These are phyloP conservation scores for Atractiella rhizophila DNA, from an alignment of 768 basidiomycete species.

Conservation along the genomic window DNA sequence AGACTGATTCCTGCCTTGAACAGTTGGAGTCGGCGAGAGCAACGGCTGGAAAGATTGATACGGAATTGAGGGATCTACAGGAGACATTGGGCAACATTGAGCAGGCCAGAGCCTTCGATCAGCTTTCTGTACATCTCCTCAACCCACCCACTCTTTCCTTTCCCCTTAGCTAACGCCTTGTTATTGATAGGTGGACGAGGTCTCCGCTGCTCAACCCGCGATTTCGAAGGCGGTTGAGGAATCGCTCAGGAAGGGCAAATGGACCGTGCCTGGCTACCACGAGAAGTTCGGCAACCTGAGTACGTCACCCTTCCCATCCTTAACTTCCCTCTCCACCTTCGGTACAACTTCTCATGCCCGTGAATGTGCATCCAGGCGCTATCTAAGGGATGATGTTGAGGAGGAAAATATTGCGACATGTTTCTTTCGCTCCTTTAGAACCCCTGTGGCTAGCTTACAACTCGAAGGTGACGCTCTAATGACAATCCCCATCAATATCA, in stretches of 20 bases:
- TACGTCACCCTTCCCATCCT: too few species aligned
- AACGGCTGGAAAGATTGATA: constrained; percentile 67
- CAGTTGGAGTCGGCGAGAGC: constrained; percentile 72
- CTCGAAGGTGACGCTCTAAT: too few species aligned
- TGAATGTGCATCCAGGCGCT: too few species aligned
- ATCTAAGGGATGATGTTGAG: too few species aligned
- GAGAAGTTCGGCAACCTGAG: constrained; percentile 14
- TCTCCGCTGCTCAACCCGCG: constrained; percentile 75
- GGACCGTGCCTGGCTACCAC: constrained; percentile 65
- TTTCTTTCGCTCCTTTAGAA: too few species aligned
- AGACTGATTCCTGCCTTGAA: background rate
- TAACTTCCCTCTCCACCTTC: too few species aligned
- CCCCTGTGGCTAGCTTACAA: too few species aligned
- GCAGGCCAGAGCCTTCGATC: constrained; percentile 87
- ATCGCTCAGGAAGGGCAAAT: constrained; percentile 94
- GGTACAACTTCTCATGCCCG: too few species aligned
- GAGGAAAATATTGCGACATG: too few species aligned
- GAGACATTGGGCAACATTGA: constrained; percentile 89
- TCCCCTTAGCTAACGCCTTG: background rate
- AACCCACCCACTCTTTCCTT: background rate
- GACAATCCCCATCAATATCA: too few species aligned
- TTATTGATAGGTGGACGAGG: constrained; percentile 45
- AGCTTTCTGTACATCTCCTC: constrained; percentile 48
- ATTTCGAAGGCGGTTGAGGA: constrained; percentile 70
- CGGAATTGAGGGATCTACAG: constrained; percentile 72